A percentile compares a stretch with the other conserved stretches of the same genome.
These are phyloP conservation scores for Russula abietina DNA, from an alignment of 768 basidiomycete species.

Conservation along the genomic window DNA sequence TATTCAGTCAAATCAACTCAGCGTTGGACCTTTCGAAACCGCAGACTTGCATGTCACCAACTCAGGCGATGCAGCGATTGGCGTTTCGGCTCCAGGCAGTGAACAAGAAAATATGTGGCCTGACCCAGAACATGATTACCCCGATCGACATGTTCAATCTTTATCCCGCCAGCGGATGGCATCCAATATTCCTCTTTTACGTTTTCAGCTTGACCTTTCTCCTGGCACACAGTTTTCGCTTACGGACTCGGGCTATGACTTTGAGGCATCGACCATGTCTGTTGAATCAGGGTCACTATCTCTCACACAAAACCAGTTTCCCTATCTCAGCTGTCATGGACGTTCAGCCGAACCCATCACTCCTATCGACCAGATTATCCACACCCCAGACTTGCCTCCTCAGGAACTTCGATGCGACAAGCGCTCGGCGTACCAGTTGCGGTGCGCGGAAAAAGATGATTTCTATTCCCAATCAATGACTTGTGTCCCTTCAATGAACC, in stretches of 20 bases:
- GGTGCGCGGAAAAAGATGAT: conserved; percentile 5
- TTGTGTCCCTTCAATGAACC: background rate
- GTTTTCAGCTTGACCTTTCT: conserved; percentile 26
- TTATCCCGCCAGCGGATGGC: conserved; percentile 33
- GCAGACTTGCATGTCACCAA: conserved; percentile 14
- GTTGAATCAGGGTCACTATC: conserved; percentile 4
- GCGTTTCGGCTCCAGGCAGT: background rate
- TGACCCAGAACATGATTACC: background rate
- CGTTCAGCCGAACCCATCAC: conserved; percentile 21
- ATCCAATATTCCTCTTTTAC: conserved; percentile 30
- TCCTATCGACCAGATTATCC: conserved; percentile 31
- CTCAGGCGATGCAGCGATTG: background rate
- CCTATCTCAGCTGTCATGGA: conserved; percentile 12
- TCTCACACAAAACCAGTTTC: conserved; percentile 8
- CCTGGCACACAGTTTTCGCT: conserved; percentile 20
- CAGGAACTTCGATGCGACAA: conserved; percentile 25
- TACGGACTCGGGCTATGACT: conserved; percentile 23
- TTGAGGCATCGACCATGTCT: conserved; percentile 2
- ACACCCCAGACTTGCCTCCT: conserved; percentile 29
- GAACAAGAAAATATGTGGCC: conserved; percentile 18
- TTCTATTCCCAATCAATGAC: conserved; percentile 6
- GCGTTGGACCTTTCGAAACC: conserved; percentile 1
- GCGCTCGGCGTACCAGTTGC: background rate
- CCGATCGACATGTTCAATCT: conserved; percentile 23
- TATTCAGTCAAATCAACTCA: conserved; percentile 6